Conservation (phyloP, 352 stramenopile species). For the Vaucheria bursata region DNA sequence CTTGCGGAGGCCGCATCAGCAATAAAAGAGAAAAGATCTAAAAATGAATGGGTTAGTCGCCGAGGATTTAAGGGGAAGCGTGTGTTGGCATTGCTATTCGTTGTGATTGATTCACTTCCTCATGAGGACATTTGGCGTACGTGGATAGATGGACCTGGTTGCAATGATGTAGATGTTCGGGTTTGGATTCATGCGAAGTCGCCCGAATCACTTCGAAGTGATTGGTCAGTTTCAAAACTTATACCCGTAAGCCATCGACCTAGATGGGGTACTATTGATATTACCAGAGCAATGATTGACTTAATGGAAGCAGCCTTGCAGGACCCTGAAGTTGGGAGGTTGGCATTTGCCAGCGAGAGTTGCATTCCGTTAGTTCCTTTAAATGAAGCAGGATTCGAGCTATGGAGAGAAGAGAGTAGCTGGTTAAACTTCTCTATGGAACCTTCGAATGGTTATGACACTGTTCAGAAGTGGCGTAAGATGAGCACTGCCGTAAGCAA, state of each 20-base stretch:
- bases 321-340: conserved; percentile 14
- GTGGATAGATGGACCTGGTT: conserved; percentile 8
- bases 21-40: not conserved
- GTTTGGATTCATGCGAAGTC: conserved; percentile 30
- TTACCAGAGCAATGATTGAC: conserved; percentile 27
- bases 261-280: conserved; percentile 27
- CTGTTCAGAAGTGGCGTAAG: conserved; percentile 22
- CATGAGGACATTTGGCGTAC: conserved; percentile 16
- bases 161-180: conserved; percentile 18
- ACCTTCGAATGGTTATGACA: conserved; percentile 32
- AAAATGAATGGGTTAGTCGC: not conserved
- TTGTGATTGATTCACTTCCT: conserved; percentile 29
- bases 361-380: conserved; percentile 26
- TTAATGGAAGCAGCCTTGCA: conserved; percentile 8
- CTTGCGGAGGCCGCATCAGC: not conserved
- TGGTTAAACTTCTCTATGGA: conserved; percentile 15
- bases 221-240: conserved; percentile 6
- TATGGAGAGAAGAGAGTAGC: conserved; percentile 9
- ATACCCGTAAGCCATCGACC: conserved; percentile 18
- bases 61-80: conserved; percentile 5
- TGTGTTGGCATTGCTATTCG: conserved; percentile 11
- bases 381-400: not conserved
- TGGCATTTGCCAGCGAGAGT: conserved; percentile 23
- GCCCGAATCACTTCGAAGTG: conserved; percentile 3
- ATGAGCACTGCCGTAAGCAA: not conserved